Conservation (phyloP, 164 flowering plant species). For the Taxillus chinensis region DNA sequence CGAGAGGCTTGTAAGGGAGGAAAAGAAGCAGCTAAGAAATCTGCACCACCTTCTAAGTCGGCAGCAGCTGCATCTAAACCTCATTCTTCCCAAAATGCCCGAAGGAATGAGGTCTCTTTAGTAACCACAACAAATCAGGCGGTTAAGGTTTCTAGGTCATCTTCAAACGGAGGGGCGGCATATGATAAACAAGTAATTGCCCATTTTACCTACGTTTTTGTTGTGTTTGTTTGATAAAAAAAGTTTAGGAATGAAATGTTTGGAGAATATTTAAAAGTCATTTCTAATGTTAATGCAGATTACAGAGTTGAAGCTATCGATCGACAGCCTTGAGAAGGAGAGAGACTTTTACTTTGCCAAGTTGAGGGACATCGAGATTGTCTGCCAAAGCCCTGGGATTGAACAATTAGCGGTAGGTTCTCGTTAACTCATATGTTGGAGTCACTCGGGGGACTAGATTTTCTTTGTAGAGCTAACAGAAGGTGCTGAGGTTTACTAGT, state of each 20-base stretch:
- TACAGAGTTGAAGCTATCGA: constrained; percentile 80
- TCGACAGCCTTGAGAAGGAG: constrained; percentile 93
- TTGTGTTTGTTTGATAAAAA: neutral
- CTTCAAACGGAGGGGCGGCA: constrained; percentile 39
- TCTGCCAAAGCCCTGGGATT: constrained; percentile 77
- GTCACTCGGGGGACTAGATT: neutral
- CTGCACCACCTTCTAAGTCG: constrained; percentile 5
- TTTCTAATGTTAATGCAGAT: constrained; percentile 42
- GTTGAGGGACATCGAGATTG: constrained; percentile 80
- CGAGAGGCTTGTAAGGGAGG: constrained; percentile 82
- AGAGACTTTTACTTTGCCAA: constrained; percentile 92
- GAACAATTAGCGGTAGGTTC: constrained; percentile 51
- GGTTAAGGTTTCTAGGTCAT: constrained; percentile 48
- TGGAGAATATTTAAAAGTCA: neutral
- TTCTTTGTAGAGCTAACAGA: neutral
- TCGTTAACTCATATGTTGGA: neutral
- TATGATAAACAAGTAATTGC: constrained; percentile 63
- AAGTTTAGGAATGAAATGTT: neutral
- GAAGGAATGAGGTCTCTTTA: constrained; percentile 40
- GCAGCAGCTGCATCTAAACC: constrained; percentile 39
- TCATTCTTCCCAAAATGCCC: constrained; percentile 20
- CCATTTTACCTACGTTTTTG: too few relatives aligned
- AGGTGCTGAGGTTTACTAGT: neutral
- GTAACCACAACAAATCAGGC: constrained; percentile 25
- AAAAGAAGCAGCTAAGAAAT: constrained; percentile 57